Evolutionary conservation across 2,329 filamentous ascomycete species (phyloP).

Genomic region (Fusarium gaditjirri): DNA sequence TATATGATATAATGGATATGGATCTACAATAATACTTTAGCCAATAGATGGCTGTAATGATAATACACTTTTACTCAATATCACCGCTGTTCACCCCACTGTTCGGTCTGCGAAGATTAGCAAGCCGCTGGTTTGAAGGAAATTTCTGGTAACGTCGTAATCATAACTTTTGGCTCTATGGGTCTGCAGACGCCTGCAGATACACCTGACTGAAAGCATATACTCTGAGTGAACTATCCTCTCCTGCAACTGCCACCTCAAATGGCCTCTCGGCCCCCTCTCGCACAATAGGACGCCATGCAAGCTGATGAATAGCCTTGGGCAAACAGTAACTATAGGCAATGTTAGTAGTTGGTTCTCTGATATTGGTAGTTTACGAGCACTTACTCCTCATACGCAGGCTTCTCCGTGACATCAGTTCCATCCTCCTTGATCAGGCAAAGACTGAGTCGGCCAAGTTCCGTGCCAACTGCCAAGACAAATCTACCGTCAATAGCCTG

Average conservation of each 20-base stretch:
- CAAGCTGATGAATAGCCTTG: slow-evolving; percentile 72
- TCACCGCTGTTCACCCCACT: neutral
- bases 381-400: slow-evolving; percentile 54
- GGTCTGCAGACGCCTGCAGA: slow-evolving; percentile 31
- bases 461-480: slow-evolving; percentile 68
- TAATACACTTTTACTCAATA: slow-evolving; percentile 25
- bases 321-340: slow-evolving; percentile 58
- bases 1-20: slow-evolving; percentile 35
- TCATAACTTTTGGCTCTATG: slow-evolving; percentile 30
- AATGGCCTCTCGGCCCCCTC: slow-evolving; percentile 43
- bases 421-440: slow-evolving; percentile 54
- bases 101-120: neutral
- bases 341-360: slow-evolving; percentile 20
- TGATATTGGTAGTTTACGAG: neutral
- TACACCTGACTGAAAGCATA: slow-evolving; percentile 56
- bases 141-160: neutral
- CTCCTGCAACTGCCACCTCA: slow-evolving; percentile 66
- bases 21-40: slow-evolving; percentile 29
- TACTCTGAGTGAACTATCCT: slow-evolving; percentile 70
- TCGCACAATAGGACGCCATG: slow-evolving; percentile 69
- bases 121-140: neutral
- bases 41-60: slow-evolving; percentile 37
- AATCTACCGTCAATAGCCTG: slow-evolving; percentile 45
- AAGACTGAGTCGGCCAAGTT: slow-evolving; percentile 61
- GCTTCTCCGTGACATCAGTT: slow-evolving; percentile 52